Evolutionary conservation across 2,329 filamentous ascomycete genomes (phyloP).

Genomic region (Nothopassalora personata): DNA sequence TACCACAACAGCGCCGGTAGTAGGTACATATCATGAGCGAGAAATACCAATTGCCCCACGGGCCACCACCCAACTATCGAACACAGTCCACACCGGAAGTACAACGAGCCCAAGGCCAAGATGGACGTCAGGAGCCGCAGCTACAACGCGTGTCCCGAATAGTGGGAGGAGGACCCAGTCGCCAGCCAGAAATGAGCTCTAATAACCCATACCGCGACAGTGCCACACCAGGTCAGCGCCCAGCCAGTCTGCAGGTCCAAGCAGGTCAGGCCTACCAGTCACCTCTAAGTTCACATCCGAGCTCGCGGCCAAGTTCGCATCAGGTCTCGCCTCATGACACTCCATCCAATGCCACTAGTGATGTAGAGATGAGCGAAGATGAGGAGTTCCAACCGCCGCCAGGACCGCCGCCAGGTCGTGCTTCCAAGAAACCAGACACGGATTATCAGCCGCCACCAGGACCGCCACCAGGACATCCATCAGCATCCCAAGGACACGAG

Average conservation of each 20-base stretch:
- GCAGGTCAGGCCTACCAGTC: neutral
- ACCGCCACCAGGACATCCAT: slow-evolving; percentile 22
- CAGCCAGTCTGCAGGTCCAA: slow-evolving; percentile 14
- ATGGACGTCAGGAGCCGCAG: slow-evolving; percentile 3
- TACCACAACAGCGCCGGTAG: slow-evolving; percentile 12
- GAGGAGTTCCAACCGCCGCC: slow-evolving; percentile 28
- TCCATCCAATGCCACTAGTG: neutral
- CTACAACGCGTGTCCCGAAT: slow-evolving; percentile 14
- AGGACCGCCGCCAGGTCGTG: slow-evolving; percentile 29
- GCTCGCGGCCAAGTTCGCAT: neutral
- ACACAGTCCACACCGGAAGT: slow-evolving; percentile 14
- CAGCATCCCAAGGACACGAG: slow-evolving; percentile 8
- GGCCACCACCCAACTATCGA: slow-evolving; percentile 17
- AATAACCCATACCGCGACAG: slow-evolving; percentile 21
- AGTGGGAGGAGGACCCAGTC: slow-evolving; percentile 14
- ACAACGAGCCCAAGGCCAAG: slow-evolving; percentile 7
- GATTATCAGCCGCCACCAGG: slow-evolving; percentile 30
- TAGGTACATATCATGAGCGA: slow-evolving; percentile 8
- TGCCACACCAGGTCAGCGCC: slow-evolving; percentile 11
- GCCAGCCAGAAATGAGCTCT: slow-evolving; percentile 4
- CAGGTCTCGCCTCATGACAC: neutral
- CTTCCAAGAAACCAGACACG: slow-evolving; percentile 12
- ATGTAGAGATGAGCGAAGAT: slow-evolving; percentile 17
- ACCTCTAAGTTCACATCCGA: neutral
- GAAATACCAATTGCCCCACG: slow-evolving; percentile 17